Base-by-base conservation (phyloP, 2,329 filamentous ascomycete genomes). In the Cryphonectria naterciae region DNA sequence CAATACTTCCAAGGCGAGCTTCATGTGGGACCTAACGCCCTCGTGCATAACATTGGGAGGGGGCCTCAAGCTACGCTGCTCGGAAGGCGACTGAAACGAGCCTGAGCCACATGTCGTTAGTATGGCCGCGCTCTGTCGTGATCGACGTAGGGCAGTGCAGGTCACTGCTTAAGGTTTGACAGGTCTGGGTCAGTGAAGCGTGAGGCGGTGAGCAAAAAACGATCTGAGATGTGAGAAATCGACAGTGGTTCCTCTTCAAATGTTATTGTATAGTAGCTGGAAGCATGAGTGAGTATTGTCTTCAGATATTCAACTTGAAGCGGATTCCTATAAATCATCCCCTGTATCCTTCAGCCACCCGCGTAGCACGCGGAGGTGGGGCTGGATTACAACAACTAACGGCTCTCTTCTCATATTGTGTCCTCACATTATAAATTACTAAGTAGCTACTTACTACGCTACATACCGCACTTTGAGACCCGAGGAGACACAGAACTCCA, bases 41-140 rank as follows among this genome's bases (percentile, higher is more conserved):
- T 39, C 64, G 17, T 66, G 64, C 28, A 46, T 43, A 6, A 11
- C 2, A 28, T 58, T 25, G 52, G n/a, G 13, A 13, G 17, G 17
- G 46, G 54, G 54, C 28, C 54, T 35, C 28, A 28, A 58, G 54
- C 54, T 28, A 32, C 54, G 25, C 32, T 58, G 54, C 28, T 52
- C 28, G 46, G 17, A 52, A 19, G 19, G 46, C 28, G 35, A 28
- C 52, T 67, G 65, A 67, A 58, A 67, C 65, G 15, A 43, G 49
- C 37, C 39, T 41, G 52, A 58, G 65, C 65, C 65, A 37, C n/a
- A 56, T 58, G 49, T 41, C 65, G 32, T 67, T 58, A 58, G 65
- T 56, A 28, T 19, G 25, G 62, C 54, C 28, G 28, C 25, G 54
- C 54, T 32, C 54, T 17, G 28, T 58, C 54, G 15, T 58, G 54